Evolutionary conservation across 2,329 filamentous ascomycete genomes (phyloP).

Genomic region (Incumbomyces delicatus): DNA sequence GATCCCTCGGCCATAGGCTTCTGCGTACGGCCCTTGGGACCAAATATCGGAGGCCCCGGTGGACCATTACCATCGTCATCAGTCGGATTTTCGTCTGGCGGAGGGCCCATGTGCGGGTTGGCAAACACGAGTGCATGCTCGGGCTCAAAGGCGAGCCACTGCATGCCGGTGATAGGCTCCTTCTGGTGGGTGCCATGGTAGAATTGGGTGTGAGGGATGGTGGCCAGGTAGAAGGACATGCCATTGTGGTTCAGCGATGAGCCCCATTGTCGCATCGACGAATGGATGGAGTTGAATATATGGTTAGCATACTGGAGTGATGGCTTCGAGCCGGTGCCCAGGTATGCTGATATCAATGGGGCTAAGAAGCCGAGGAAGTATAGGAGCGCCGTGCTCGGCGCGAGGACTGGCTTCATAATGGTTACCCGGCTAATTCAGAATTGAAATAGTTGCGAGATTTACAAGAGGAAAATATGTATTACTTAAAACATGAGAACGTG

Average conservation of each 20-base stretch:
- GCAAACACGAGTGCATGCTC: constrained; percentile 60
- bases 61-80: not conserved
- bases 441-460: no score
- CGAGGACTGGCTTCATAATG: no score
- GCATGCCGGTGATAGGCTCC: constrained; percentile 36
- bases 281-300: constrained; percentile 65
- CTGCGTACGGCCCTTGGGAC: not conserved
- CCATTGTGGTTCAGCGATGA: constrained; percentile 66
- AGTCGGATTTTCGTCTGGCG: not conserved
- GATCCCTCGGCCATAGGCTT: not conserved
- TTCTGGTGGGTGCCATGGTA: constrained; percentile 52
- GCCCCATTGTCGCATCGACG: constrained; percentile 64
- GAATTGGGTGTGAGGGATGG: constrained; percentile 53
- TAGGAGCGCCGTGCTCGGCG: no score
- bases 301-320: constrained; percentile 45
- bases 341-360: no score
- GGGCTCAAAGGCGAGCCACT: constrained; percentile 58
- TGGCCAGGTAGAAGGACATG: constrained; percentile 59
- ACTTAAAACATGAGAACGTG: no score
- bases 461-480: no score
- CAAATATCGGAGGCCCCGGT: not conserved
- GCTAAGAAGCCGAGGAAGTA: no score
- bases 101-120: not conserved
- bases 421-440: no score
- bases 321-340: no score